Conservation (phyloP, 495 filamentous ascomycete species). For the Oidiodendron maius region DNA sequence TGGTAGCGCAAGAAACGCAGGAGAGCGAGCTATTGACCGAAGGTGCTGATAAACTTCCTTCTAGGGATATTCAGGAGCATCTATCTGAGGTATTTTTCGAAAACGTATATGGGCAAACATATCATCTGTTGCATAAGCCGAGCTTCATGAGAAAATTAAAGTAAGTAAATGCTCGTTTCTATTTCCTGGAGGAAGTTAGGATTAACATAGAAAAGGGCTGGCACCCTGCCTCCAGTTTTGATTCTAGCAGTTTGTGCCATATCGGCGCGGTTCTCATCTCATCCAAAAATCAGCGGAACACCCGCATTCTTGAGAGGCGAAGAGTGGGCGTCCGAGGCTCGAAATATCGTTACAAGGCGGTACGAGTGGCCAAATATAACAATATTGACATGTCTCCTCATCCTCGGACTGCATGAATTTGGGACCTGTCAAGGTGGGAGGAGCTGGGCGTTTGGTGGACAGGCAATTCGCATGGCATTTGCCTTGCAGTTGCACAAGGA, state of each 20-base stretch:
- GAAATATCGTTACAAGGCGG: constrained; percentile 74
- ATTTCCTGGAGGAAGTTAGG: not conserved
- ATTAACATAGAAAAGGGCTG: constrained; percentile 31
- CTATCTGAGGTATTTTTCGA: constrained; percentile 94
- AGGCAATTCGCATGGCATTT: constrained; percentile 95
- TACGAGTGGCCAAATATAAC: constrained; percentile 97
- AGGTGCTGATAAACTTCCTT: constrained; percentile 77
- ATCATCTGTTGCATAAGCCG: constrained; percentile 92
- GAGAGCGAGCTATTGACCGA: constrained; percentile 69
- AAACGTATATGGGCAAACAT: constrained; percentile 91
- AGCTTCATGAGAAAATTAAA: constrained; percentile 86
- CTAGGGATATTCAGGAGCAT: constrained; percentile 89
- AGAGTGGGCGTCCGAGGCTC: constrained; percentile 78
- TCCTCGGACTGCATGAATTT: constrained; percentile 91
- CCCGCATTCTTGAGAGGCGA: constrained; percentile 89
- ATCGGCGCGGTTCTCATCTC: constrained; percentile 90
- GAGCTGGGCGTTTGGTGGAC: constrained; percentile 92
- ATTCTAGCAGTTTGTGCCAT: constrained; percentile 89
- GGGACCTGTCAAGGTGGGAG: constrained; percentile 94
- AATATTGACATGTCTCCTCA: constrained; percentile 79
- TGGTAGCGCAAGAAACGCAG: constrained; percentile 60
- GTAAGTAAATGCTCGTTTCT: constrained; percentile 31
- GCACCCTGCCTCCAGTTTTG: constrained; percentile 70
- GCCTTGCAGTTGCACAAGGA: constrained; percentile 92
- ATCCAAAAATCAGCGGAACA: constrained; percentile 76